phyloP scores from a whole-genome alignment of 768 basidiomycete species.

The Russula vinacea region DNA sequence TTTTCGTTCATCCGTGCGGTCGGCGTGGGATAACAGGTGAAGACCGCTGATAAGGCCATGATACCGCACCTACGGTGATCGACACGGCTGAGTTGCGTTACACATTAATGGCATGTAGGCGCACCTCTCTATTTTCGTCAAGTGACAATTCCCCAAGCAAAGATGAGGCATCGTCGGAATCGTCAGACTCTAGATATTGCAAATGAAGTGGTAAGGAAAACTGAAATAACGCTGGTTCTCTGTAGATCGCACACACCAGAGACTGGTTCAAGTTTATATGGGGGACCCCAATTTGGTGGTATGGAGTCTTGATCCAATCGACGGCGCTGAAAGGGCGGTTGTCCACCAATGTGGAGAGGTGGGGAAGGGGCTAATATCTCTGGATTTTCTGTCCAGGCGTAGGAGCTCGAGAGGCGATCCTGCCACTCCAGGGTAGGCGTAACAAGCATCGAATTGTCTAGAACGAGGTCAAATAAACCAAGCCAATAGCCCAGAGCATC shows the following conservation, averaged over 20 bases:
- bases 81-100: slow-evolving; percentile 34
- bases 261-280: slow-evolving; percentile 54
- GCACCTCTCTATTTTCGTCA: slow-evolving; percentile 72
- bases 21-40: slow-evolving; percentile 64
- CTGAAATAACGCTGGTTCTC: neutral
- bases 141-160: slow-evolving; percentile 68
- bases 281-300: slow-evolving; percentile 52
- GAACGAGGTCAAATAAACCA: neutral
- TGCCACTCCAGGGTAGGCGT: slow-evolving; percentile 77
- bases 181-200: slow-evolving; percentile 26
- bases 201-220: neutral
- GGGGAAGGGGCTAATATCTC: neutral
- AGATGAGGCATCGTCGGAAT: slow-evolving; percentile 45
- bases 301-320: slow-evolving; percentile 41
- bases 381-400: slow-evolving; percentile 38
- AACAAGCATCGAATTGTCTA: slow-evolving; percentile 58
- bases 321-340: slow-evolving; percentile 47
- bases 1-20: slow-evolving; percentile 63
- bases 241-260: slow-evolving; percentile 20
- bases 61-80: slow-evolving; percentile 64
- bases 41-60: slow-evolving; percentile 78
- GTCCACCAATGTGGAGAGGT: slow-evolving; percentile 16
- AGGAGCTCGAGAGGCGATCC: slow-evolving; percentile 58
- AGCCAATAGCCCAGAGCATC: neutral
- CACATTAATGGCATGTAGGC: slow-evolving; percentile 21